Conservation (phyloP, 805 yeast species). For the Sporopachydermia quercuum region DNA sequence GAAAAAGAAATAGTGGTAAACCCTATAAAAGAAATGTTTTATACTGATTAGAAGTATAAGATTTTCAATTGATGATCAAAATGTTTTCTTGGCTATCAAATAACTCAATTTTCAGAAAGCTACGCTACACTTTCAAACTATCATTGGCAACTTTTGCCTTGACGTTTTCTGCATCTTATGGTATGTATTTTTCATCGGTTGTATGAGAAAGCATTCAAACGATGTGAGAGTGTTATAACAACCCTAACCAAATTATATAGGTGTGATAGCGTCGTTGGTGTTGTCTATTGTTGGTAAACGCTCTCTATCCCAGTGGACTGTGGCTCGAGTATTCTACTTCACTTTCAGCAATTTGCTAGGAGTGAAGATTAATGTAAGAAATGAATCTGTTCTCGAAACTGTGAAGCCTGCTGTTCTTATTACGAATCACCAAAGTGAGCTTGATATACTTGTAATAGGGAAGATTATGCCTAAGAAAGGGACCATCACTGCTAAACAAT, state of each 20-base stretch:
- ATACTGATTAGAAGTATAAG: neutral
- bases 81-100: neutral
- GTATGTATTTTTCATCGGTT: no score
- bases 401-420: conserved; percentile 48
- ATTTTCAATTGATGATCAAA: no score
- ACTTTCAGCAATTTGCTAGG: conserved; percentile 42
- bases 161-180: neutral
- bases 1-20: neutral
- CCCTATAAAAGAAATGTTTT: neutral
- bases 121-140: neutral
- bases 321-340: conserved; percentile 56
- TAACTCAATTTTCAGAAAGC: neutral
- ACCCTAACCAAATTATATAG: conserved; percentile 19
- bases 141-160: neutral
- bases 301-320: conserved; percentile 58
- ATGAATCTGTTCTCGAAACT: conserved; percentile 34
- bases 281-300: conserved; percentile 45
- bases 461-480: conserved; percentile 58
- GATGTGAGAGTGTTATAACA: no score
- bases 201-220: no score
- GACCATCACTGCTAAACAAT: conserved; percentile 68
- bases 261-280: conserved; percentile 48
- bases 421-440: conserved; percentile 65
- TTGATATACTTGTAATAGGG: conserved; percentile 60
- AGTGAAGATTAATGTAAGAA: conserved; percentile 41